A percentile compares a stretch with the other conserved stretches of the same genome.
Evolutionary conservation across 768 basidiomycete genomes (phyloP).

Genomic region (Grammothele lineata): DNA sequence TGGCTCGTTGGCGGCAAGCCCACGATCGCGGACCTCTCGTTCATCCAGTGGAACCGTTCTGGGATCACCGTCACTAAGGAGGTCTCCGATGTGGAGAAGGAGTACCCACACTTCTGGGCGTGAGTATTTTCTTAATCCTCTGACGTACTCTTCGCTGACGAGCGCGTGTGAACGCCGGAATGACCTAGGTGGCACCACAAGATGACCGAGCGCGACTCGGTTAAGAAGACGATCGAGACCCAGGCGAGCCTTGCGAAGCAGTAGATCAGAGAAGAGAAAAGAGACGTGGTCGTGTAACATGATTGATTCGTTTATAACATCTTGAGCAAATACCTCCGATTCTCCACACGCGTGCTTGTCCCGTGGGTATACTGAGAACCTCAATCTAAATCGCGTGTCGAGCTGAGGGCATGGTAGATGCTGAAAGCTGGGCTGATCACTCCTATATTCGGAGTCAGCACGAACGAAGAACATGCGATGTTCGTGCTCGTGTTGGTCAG

Average conservation of each 20-base stretch:
- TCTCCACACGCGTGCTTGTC: too few species aligned
- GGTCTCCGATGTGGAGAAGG: slow-evolving; percentile 16
- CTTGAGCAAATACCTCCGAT: too few species aligned
- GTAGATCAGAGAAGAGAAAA: too few species aligned
- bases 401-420: too few species aligned
- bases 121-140: slow-evolving; percentile 5
- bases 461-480: too few species aligned
- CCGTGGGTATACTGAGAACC: too few species aligned
- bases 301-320: too few species aligned
- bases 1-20: slow-evolving; percentile 26
- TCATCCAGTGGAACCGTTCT: slow-evolving; percentile 20
- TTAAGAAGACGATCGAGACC: slow-evolving; percentile 10
- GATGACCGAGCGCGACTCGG: slow-evolving; percentile 7
- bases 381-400: too few species aligned
- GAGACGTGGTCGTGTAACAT: too few species aligned
- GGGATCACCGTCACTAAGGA: slow-evolving; percentile 5
- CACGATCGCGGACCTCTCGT: slow-evolving; percentile 25
- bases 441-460: too few species aligned
- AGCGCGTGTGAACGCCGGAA: background rate
- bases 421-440: too few species aligned
- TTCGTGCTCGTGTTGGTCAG: too few species aligned
- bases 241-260: background rate
- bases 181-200: slow-evolving; percentile 21
- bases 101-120: slow-evolving; percentile 18
- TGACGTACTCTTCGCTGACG: background rate